Conservation (phyloP, 1,284 basidiomycete genomes). For the Pulveroboletus sp. region DNA sequence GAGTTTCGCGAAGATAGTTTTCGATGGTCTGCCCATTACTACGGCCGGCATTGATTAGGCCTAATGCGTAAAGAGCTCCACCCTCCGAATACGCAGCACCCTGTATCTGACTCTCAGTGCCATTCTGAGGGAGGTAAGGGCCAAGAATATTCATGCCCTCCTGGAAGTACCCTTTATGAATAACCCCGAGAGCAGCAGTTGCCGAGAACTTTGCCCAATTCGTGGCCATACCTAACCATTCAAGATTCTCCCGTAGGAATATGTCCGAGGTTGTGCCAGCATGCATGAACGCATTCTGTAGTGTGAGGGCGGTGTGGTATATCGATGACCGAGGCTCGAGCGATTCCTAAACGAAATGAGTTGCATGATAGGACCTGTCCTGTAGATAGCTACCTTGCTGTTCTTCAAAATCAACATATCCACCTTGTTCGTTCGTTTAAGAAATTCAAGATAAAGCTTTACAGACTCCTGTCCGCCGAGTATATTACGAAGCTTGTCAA, state of each 20-base stretch:
- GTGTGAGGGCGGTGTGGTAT: conserved; percentile 92
- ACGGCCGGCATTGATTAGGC: conserved; percentile 88
- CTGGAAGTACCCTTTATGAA: conserved; percentile 93
- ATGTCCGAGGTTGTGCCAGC: conserved; percentile 92
- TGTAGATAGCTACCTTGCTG: conserved; percentile 65
- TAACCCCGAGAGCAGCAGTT: conserved; percentile 92
- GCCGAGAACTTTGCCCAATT: conserved; percentile 99
- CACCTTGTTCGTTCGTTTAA: conserved; percentile 90
- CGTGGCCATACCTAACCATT: conserved; percentile 90
- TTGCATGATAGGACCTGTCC: not conserved
- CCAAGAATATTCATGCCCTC: conserved; percentile 90
- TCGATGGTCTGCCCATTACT: conserved; percentile 72
- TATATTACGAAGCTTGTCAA: conserved; percentile 77
- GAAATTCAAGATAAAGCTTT: conserved; percentile 90
- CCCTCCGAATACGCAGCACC: conserved; percentile 89
- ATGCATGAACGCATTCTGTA: conserved; percentile 96
- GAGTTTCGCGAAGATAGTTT: conserved; percentile 73
- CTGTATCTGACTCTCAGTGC: conserved; percentile 68
- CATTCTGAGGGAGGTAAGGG: conserved; percentile 86
- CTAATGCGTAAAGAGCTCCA: conserved; percentile 91
- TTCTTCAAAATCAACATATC: conserved; percentile 90
- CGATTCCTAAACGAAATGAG: conserved; percentile 58
- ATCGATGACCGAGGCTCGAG: conserved; percentile 94
- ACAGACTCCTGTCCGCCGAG: conserved; percentile 88
- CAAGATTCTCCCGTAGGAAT: conserved; percentile 92